These are phyloP conservation scores for Cicer pinnatifidum DNA, from an alignment of 306 rosid species.

Conservation along the genomic window DNA sequence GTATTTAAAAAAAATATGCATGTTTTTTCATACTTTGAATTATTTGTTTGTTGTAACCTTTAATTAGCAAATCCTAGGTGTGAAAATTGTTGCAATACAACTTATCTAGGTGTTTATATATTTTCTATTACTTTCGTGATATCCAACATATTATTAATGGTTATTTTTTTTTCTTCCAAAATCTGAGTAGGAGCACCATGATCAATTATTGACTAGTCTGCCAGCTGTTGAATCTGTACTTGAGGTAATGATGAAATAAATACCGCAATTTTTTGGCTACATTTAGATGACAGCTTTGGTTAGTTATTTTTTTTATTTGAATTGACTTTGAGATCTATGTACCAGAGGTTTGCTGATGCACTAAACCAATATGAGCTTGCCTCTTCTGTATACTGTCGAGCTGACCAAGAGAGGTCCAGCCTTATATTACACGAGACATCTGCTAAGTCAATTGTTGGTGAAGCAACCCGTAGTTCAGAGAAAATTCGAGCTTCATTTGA, in stretches of 20 bases:
- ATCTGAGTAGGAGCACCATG: constrained; percentile 86
- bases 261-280: constrained; percentile 13
- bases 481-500: constrained; percentile 75
- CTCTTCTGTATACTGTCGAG: constrained; percentile 70
- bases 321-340: constrained; percentile 50
- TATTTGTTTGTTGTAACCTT: constrained; percentile 36
- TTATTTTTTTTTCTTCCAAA: not conserved
- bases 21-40: constrained; percentile 34
- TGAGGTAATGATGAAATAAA: constrained; percentile 62
- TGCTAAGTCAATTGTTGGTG: constrained; percentile 86
- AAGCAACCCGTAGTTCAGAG: constrained; percentile 75
- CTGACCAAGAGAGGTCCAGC: constrained; percentile 86
- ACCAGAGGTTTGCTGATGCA: constrained; percentile 79
- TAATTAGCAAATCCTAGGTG: constrained; percentile 28
- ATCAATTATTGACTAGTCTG: constrained; percentile 80
- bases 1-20: constrained; percentile 15
- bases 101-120: constrained; percentile 36
- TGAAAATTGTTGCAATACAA: constrained; percentile 27
- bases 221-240: constrained; percentile 91
- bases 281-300: constrained; percentile 17
- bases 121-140: constrained; percentile 30
- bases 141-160: constrained; percentile 21
- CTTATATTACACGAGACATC: constrained; percentile 76
- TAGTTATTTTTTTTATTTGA: constrained; percentile 21
- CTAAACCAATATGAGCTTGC: constrained; percentile 73